Percentiles rank a stretch among this genome's conserved stretches.
These are phyloP conservation scores for Peribolospora baueri DNA, from an alignment of 768 basidiomycete species.

Conservation along the genomic window DNA sequence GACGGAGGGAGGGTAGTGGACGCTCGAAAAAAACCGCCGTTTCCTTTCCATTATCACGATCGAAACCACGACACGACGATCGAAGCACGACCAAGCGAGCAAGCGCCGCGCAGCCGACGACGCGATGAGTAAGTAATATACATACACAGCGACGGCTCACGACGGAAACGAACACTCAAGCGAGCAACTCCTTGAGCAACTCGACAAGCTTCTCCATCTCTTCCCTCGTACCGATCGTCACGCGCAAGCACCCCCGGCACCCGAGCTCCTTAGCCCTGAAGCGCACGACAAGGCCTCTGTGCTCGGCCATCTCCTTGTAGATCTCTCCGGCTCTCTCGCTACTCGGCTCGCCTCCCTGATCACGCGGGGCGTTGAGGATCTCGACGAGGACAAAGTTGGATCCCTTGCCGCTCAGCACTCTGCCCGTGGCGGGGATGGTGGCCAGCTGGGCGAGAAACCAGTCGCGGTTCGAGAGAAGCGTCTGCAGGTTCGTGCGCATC, in stretches of 20 bases:
- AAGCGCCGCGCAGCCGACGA: not conserved
- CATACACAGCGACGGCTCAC: not conserved
- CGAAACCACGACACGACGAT: too few relatives aligned
- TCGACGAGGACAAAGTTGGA: slow-evolving; percentile 80
- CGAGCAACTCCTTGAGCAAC: slow-evolving; percentile 27
- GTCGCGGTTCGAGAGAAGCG: slow-evolving; percentile 35
- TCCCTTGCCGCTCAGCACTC: slow-evolving; percentile 50
- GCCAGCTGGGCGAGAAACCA: slow-evolving; percentile 15
- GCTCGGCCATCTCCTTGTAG: slow-evolving; percentile 64
- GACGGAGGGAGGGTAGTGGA: too few relatives aligned
- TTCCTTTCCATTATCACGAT: too few relatives aligned
- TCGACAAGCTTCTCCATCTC: slow-evolving; percentile 44
- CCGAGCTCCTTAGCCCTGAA: slow-evolving; percentile 68
- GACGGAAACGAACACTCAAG: not conserved
- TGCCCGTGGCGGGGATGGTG: slow-evolving; percentile 22
- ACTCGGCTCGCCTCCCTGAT: slow-evolving; percentile 27
- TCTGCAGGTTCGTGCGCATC: slow-evolving; percentile 31
- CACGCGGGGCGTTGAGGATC: slow-evolving; percentile 26
- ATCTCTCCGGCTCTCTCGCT: slow-evolving; percentile 36
- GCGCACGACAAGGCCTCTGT: slow-evolving; percentile 60
- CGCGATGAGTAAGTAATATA: not conserved
- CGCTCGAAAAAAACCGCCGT: not conserved
- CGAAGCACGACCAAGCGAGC: too few relatives aligned
- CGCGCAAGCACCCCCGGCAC: slow-evolving; percentile 61
- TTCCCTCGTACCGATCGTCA: slow-evolving; percentile 62